Base-by-base conservation (phyloP, 75 land plant genomes). In the Cryptomeria japonica region DNA sequence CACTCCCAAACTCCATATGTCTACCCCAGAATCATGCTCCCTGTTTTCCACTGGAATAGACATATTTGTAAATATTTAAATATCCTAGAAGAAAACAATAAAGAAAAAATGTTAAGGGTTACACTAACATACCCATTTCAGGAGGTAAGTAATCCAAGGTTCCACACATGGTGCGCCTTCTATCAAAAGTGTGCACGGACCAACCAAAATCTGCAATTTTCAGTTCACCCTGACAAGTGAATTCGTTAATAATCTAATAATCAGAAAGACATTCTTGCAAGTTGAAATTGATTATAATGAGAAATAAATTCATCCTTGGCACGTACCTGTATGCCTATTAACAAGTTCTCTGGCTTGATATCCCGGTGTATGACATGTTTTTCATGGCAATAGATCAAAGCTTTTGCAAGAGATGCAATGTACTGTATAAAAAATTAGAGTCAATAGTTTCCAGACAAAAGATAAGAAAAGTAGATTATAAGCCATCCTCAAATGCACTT, bases 131-230 rank as follows among this genome's bases (percentile, higher is more conserved):
- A 97, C 99, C 99, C 99, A 97, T 97, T 88, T 97, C 99, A 64
- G 99, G 99, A 18, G 99, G 99, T 7, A 97, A 94, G 55, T 97
- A 97, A 87, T 97, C 99, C 72, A 97, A 91, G 28, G 99, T 97
- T 13, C 99, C 99, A 92, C 99, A 97, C 95, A 96, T 93, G n/a
- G 99, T 97, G 85, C 93, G 70, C 89, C 99, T 93, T 42, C 99
- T 90, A 88, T 96, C 92, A 68, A 93, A 95, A 44, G 99, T 95
- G 88, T 97, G 99, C 36, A 97, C 99, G 14, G 99, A 94, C 99
- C 99, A 97, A 19, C 99, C 99, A 92, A 97, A 97, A 87, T 97
- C 99, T 32, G 99, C 99, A 70, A 97, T 97, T 86, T 97, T 97
- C 5, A 97, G 91, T 80, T 96, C 98, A 38, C 99, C 99, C 98